Base-by-base conservation (phyloP, 495 filamentous ascomycete species). In the Aspergillus olivimuriae region DNA sequence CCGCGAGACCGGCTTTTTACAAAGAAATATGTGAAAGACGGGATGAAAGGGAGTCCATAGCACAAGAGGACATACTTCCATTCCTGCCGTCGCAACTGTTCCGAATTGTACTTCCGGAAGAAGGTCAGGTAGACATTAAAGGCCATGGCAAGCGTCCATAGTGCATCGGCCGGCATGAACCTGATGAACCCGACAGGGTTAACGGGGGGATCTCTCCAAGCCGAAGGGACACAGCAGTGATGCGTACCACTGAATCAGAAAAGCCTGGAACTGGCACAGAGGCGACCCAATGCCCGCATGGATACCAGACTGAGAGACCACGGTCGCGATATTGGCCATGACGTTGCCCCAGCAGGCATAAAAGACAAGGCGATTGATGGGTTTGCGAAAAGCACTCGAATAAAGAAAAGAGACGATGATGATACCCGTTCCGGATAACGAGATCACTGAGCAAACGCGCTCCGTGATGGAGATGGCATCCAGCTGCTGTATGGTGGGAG, bases 301-400 rank as follows among this genome's bases (percentile, higher is more conserved):
- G 4, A 77, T 68, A 15, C 75, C 80, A n/a, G 69, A 73, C 28
- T 74, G 70, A 0, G 83, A 79, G 50, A 91, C 86, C 19, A 94
- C 57, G 0, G 87, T 87, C 3, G 82, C 89, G 12, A 89, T 73
- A 61, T 87, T 92, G 39, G 83, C 81, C 61, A 89, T 69, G 26
- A 91, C 70, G 53, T 95, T 95, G 24, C 87, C 89, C 55, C 88
- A 86, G 4, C 82, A 83, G 2, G 89, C 88, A 56, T 82, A 90
- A 61, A 94, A 94, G 8, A 91, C 78, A 3, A 95, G 69, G 3
- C 88, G 77, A 53, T 94, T 94, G 65, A 95, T 89, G n/a, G 89
- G 87, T 63, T 90, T 89, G 46, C 83, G 66, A 31, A 71, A 71
- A 1, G 58, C 51, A 2, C 44, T 43, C 3, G 64, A 69, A 12